Evolutionary conservation across 2,329 filamentous ascomycete genomes (phyloP).

Genomic region (Colletotrichum noveboracense): DNA sequence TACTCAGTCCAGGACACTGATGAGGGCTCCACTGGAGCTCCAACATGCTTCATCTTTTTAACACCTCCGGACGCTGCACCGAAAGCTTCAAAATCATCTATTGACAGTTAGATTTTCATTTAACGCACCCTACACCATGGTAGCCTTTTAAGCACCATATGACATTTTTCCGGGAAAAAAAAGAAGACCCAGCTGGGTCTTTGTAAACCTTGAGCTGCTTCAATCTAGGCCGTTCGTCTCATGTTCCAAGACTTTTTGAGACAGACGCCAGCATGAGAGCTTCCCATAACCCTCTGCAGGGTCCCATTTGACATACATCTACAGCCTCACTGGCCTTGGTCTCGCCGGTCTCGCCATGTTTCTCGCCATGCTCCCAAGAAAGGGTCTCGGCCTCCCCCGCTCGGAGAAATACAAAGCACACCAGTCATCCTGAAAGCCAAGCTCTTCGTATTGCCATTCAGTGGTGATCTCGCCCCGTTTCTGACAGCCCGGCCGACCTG

Average conservation of each 20-base stretch:
- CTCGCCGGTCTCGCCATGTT: neutral
- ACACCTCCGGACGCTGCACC: neutral
- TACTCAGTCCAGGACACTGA: neutral
- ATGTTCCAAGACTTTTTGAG: neutral
- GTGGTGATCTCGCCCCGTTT: slow-evolving; percentile 12
- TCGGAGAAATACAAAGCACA: neutral
- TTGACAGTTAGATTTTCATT: neutral
- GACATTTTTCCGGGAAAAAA: neutral
- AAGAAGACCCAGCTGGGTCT: neutral
- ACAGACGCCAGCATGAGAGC: neutral
- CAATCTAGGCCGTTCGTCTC: neutral
- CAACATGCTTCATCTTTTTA: neutral
- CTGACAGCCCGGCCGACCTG: neutral
- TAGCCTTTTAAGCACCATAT: neutral
- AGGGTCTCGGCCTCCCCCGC: neutral
- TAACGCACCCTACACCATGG: neutral
- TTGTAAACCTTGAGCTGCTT: neutral
- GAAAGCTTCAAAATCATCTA: neutral
- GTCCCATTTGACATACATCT: neutral
- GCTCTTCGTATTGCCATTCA: neutral
- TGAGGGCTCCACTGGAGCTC: neutral
- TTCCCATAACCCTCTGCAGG: neutral
- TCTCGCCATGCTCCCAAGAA: neutral
- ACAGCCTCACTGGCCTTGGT: neutral
- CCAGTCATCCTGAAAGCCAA: neutral